Evolutionary conservation across 2,329 filamentous ascomycete genomes (phyloP), one percentile per base, ranked within the genome.

Genomic region (Cladosporium sp.): DNA sequence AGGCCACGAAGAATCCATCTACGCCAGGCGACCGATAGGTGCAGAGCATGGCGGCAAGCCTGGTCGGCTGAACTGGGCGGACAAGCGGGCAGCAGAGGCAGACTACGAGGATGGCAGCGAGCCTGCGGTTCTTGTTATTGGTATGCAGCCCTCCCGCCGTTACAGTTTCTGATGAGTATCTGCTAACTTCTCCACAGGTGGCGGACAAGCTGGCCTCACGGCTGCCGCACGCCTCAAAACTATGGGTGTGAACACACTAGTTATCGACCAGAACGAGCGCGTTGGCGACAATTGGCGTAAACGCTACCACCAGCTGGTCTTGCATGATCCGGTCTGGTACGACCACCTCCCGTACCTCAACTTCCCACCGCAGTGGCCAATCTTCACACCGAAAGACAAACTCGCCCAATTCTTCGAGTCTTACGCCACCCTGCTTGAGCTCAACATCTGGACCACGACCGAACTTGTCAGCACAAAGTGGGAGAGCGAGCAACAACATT

Each of bases 301-400:
- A 41, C 63, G 74, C 41, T 77, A 77, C 53, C 69, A 72, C 33
- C 71, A 71, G 16, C 62, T 71, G 11, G 48, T 51, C 30, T 19
- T 51, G 9, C 84, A 87, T 56, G 84, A 86, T 56, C 82, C 83
- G 0, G 78, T 86, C 3, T 83, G 71, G 65, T 72, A 68, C 46
- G 75, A 78, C 51, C 78, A 81, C 57, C 67, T 85, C 68, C 80
- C 84, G 0, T 87, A 85, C 62, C 55, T 87, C 2, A 68, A 70
- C 0, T 87, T 86, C 60, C 84, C 84, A 0, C 60, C 74, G 0
- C 74, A 75, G 42, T 87, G 84, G 84, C 84, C 84, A 4, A 66
- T 84, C 13, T 88, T 85, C 63, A 85, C 83, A 0, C 82, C 83
- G 4, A 86, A 86, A 60, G 83, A 87, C 63, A 87, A 87, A 60